A percentile compares a stretch with the other conserved stretches of the same genome.
Conservation (phyloP, 2,329 filamentous ascomycete species). For the Ceratocystis alfenasii region DNA sequence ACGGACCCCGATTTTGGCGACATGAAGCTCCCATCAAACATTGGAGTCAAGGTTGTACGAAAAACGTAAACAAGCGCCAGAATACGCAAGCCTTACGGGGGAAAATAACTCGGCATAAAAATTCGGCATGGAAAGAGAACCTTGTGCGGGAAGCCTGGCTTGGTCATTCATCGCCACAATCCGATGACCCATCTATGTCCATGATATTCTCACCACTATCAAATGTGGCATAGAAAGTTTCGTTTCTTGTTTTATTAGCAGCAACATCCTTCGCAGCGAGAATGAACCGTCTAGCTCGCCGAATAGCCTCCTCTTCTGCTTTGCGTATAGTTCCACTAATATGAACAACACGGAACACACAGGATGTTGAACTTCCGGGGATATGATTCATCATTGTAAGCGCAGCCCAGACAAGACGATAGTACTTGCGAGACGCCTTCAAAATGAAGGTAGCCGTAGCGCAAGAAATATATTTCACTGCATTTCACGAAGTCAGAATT, state of each 20-base stretch:
- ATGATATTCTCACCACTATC: slow-evolving; percentile 20
- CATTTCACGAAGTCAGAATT: slow-evolving; percentile 9
- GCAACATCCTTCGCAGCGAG: slow-evolving; percentile 48
- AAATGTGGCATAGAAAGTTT: slow-evolving; percentile 23
- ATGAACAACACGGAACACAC: slow-evolving; percentile 71
- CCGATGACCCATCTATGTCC: slow-evolving; percentile 27
- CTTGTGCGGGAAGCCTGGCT: not conserved
- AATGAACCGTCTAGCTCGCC: slow-evolving; percentile 60
- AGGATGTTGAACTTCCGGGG: slow-evolving; percentile 49
- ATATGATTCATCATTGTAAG: slow-evolving; percentile 67
- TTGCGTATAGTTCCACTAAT: slow-evolving; percentile 91
- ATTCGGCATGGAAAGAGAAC: not conserved
- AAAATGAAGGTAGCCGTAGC: slow-evolving; percentile 94
- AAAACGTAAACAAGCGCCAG: slow-evolving; percentile 42
- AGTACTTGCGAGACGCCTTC: slow-evolving; percentile 68
- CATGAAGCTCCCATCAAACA: slow-evolving; percentile 42
- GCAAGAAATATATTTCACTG: slow-evolving; percentile 83
- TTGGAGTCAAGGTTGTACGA: slow-evolving; percentile 60
- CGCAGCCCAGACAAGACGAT: slow-evolving; percentile 80
- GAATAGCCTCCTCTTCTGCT: slow-evolving; percentile 78
- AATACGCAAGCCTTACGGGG: not conserved
- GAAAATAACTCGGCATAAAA: not conserved
- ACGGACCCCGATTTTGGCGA: slow-evolving; percentile 41
- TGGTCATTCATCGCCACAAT: slow-evolving; percentile 25
- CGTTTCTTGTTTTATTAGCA: not conserved